Base-by-base conservation (phyloP, 169 alveolate genomes). In the Cryptosporidium baileyi region DNA sequence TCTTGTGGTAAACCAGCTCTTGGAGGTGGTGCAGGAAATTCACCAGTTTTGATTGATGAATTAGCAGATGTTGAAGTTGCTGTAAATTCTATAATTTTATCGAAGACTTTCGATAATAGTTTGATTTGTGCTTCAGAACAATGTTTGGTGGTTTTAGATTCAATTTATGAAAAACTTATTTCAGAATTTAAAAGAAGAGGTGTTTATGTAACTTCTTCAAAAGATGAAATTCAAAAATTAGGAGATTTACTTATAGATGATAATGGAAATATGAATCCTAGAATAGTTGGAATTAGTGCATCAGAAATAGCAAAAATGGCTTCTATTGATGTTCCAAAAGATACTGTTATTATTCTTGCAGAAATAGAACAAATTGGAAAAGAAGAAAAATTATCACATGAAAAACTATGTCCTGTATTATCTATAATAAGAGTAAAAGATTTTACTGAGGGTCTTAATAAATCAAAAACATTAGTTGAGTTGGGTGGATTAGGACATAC, bases 21-120 rank as follows among this genome's bases (percentile, higher is more conserved):
- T 34, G 90, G 91, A 8, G 91, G 80, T 22, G 91, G 91, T 38
- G 81, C 91, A 60, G 91, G 91, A 3, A 88, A 88, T 67, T 57
- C 91, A 15, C 89, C 91, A 9, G 91, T 60, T 3, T 59, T 88
- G 28, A 60, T 88, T 24, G 91, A 88, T 54, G 91, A 88, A 34
- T 62, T 88, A 1, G 79, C 91, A 0, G 91, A 88, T 43, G 8
- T 88, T 19, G 41, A 60, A 13, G 17, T 81, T 91, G 91, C 81
- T 24, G 89, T 81, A 45, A 82, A 63, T 79, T 80, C 91, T 1
- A 61, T 88, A 36, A 57, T 88, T 19, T 30, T 67, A 24, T 51
- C 82, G 17, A 81, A 80, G 49, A 43, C 91, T 2, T 88, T 88
- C 45, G 91, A 88, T 60, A 81, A 81, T 17, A 67, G 91, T 17